Conservation (phyloP, 176 grass and related monocot species). For the Cenchrus purpureus region DNA sequence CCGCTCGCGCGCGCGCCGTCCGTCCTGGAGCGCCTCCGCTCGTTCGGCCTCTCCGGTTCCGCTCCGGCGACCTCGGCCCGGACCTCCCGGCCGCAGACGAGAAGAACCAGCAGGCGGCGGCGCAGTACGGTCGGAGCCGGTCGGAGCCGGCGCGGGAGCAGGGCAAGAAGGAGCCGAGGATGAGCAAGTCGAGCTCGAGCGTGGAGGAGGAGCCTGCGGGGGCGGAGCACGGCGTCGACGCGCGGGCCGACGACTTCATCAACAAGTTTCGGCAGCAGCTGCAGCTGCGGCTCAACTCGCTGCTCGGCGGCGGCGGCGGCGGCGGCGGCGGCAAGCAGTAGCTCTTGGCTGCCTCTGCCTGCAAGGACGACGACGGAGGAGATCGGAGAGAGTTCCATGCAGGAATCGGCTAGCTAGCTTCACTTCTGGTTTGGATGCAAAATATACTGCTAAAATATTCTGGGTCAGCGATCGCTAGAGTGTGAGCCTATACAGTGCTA, state of each 20-base stretch:
- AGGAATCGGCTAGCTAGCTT: background rate
- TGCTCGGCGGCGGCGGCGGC: conserved; percentile 35
- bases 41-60: conserved; percentile 66
- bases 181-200: conserved; percentile 50
- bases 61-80: conserved; percentile 49
- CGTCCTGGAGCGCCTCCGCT: conserved; percentile 73
- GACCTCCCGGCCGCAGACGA: conserved; percentile 9
- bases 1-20: conserved; percentile 54
- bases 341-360: background rate
- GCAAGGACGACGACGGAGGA: background rate
- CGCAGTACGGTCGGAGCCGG: conserved; percentile 52
- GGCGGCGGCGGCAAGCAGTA: conserved; percentile 41
- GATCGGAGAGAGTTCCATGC: background rate
- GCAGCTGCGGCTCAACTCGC: conserved; percentile 79
- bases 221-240: conserved; percentile 40
- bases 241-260: conserved; percentile 71
- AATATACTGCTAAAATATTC: background rate
- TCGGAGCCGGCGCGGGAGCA: conserved; percentile 59
- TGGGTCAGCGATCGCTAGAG: background rate
- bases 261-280: conserved; percentile 73
- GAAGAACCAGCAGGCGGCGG: conserved; percentile 4
- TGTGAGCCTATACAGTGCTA: background rate
- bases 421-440: background rate
- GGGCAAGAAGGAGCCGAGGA: conserved; percentile 35
- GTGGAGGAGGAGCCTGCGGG: background rate